Evolutionary conservation across 2,329 filamentous ascomycete genomes (phyloP).

Genomic region (Davidsoniella australis): DNA sequence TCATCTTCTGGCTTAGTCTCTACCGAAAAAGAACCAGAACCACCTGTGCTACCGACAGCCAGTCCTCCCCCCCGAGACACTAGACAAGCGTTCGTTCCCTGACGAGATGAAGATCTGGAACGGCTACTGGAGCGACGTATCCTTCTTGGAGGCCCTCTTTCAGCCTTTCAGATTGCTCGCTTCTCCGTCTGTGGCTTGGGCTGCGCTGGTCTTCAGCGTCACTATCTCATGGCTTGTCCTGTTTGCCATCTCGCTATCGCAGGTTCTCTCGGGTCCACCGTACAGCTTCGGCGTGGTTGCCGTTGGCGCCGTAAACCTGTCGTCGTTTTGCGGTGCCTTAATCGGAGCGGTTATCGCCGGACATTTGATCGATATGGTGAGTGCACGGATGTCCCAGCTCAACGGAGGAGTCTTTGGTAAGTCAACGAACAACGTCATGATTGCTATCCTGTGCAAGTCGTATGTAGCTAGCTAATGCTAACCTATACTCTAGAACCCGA

Average conservation of each 20-base stretch:
- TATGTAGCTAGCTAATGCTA: background rate
- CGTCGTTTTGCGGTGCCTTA: slow-evolving; percentile 13
- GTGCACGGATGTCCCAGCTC: slow-evolving; percentile 19
- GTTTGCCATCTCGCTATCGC: slow-evolving; percentile 19
- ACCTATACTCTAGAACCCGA: slow-evolving; percentile 18
- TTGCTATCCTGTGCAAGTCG: background rate
- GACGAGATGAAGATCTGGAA: slow-evolving; percentile 15
- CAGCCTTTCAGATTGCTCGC: slow-evolving; percentile 21
- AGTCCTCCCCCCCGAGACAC: background rate
- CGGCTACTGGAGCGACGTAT: slow-evolving; percentile 23
- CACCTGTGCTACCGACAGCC: too few species aligned
- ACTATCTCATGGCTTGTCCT: slow-evolving; percentile 21
- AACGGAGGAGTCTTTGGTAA: slow-evolving; percentile 22
- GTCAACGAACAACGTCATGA: background rate
- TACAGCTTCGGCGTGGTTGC: slow-evolving; percentile 22
- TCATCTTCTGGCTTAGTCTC: too few species aligned
- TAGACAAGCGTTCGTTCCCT: too few species aligned
- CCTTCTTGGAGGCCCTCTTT: slow-evolving; percentile 22
- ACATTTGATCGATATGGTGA: slow-evolving; percentile 21
- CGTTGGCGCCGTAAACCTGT: slow-evolving; percentile 17
- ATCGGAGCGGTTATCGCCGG: slow-evolving; percentile 20
- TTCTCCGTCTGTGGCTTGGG: slow-evolving; percentile 23
- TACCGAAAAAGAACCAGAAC: too few species aligned
- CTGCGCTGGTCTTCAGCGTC: slow-evolving; percentile 22
- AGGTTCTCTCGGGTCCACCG: slow-evolving; percentile 22